Base-by-base conservation (phyloP, 176 grass and related monocot species). In the Chloris gayana region DNA sequence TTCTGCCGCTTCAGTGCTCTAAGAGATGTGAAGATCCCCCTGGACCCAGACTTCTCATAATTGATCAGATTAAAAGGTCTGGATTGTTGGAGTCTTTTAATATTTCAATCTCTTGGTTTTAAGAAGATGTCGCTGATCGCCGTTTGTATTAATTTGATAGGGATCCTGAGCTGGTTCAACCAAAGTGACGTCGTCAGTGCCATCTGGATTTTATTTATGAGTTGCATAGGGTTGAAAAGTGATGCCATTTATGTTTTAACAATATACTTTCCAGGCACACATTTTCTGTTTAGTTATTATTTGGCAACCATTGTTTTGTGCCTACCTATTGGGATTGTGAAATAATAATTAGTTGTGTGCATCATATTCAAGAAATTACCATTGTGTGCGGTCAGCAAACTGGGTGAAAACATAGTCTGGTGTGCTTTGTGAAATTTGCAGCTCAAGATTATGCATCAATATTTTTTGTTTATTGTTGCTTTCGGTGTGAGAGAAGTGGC, bases 61-160 rank as follows among this genome's bases (percentile, higher is more conserved):
- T 99, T 7, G 86, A 95, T 86, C 92, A 95, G 79, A 91, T 99
- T 87, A 90, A 89, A 68, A 99, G 88, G 96, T 99, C 82, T 51
- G 84, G 22, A 30, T 85, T 38, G 25, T 66, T 67, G 39, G 34
- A 68, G 31, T 35, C 77, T n/a, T 76, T 63, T 33, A 24, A 69
- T 22, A 14, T 56, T 81, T 60, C 18, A 17, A 7, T 50, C 18
- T 61, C 56, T 69, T 62, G n/a, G 19, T 80, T 74, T 88, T 19
- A 50, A 18, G 17, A 50, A 50, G 14, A 18, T 14, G 17, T 71
- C 1, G 57, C 41, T 85, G 14, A 73, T 61, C 30, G 58, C 39
- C 0, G 35, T 70, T 35, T 70, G 12, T 80, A 46, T 76, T 5
- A 33, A 46, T 77, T 88, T 80, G 27, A 12, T 69, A 94, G 92